Base-by-base conservation (phyloP, 2,329 filamentous ascomycete genomes). In the Scytalidium sp. region DNA sequence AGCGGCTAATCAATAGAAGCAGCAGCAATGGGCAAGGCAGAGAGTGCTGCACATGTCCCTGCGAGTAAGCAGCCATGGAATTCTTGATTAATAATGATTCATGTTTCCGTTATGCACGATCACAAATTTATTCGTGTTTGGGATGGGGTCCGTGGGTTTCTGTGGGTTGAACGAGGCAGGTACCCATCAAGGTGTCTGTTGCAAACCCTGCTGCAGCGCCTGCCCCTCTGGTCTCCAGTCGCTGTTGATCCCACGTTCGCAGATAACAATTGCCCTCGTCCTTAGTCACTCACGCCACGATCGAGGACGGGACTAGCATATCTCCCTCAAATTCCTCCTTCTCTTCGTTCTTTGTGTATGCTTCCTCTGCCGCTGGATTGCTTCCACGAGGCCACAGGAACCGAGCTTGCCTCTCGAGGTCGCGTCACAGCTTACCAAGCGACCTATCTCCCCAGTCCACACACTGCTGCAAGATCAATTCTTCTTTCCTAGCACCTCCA, bases 151-250 rank as follows among this genome's bases (percentile, higher is more conserved):
- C 15, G 6, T n/a, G 32, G 32, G n/a, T 8, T 21, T 17, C 17
- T 17, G 40, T 8, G n/a, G 17, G 7, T 41, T 13, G 41, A 22
- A 25, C 19, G 41, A 43, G 22, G 41, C 22, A 22, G 41, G 19
- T 43, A 43, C 41, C 41, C 41, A 43, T 25, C 41, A 43, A 43
- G 41, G 41, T 43, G 41, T 19, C 41, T 13, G 10, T 10, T 19
- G 41, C 41, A 43, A 43, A 43, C 4, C 41, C 41, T 43, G 19
- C n/a, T n/a, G n/a, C n/a, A n/a, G n/a, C 41, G 15, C 22, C 22
- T 25, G 22, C 41, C 41, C 41, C 41, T 25, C 41, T 19, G 15
- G 9, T 3, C 8, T n/a, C n/a, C n/a, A n/a, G n/a, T n/a, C n/a
- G n/a, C n/a, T n/a, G n/a, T n/a, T n/a, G n/a, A 10, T 10, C 19